Base-by-base conservation (phyloP, 352 stramenopile species). In the Globisporangium ultimum region DNA sequence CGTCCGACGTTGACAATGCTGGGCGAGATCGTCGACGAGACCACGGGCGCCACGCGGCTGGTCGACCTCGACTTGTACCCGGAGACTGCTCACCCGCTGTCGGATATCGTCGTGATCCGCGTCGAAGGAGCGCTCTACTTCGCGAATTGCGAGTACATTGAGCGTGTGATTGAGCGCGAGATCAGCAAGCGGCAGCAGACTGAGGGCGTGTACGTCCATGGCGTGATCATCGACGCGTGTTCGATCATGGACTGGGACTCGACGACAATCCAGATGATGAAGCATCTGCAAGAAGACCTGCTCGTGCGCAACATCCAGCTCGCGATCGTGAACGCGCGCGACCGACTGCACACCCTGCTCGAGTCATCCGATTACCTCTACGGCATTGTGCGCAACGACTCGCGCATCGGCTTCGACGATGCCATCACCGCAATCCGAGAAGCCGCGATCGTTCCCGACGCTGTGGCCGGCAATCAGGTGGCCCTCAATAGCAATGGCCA, bases 211-310 rank as follows among this genome's bases (percentile, higher is more conserved):
- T 55, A 46, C 34, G 76, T 88, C 40, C 68, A 67, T 40, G 80
- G 80, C 36, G 78, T 90, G 38, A 70, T 87, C 8, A 88, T 92
- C 48, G 84, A 93, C 52, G 81, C 82, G 32, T 70, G 72, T 21
- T 91, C 74, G 48, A 85, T 91, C 54, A 91, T 91, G 78, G 84
- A 93, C 49, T 89, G 83, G 75, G 84, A 93, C 61, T 88, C 80
- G 12, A 93, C 84, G 0, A 91, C 84, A 17, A 89, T 93, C 43
- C 84, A 93, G 59, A 89, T 91, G 80, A 89, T 93, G 76, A 91
- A 93, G 55, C 74, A 87, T 46, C 60, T 93, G 34, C 80, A 88
- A 47, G 61, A 78, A 41, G 77, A 89, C 32, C 66, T 93, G 34
- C 63, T 68, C 21, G 43, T 64, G 3, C 81, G 82, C 60, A 70